These are phyloP conservation scores for Aplosporella prunicola DNA, from an alignment of 2,329 filamentous ascomycete genomes.

Conservation along the genomic window DNA sequence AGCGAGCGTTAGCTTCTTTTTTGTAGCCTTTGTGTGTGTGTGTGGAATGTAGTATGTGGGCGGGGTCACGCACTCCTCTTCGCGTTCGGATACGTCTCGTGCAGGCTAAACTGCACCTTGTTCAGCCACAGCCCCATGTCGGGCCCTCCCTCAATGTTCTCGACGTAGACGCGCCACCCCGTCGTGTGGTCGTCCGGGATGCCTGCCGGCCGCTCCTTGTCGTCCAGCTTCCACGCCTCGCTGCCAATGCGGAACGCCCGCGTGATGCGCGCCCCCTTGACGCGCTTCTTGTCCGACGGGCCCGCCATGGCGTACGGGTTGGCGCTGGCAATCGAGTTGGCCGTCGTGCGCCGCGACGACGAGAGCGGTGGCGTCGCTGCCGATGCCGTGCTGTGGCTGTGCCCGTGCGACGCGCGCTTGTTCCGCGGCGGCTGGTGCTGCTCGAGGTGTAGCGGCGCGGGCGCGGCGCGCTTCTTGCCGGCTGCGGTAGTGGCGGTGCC, in stretches of 20 bases:
- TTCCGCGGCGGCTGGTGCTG: constrained; percentile 1
- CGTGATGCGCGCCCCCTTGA: constrained; percentile 36
- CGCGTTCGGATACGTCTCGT: constrained; percentile 91
- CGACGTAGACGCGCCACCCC: constrained; percentile 91
- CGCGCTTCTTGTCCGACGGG: constrained; percentile 45
- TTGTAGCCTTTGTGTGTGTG: background rate
- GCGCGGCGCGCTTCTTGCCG: constrained; percentile 3
- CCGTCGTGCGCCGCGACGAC: constrained; percentile 11
- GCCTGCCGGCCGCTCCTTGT: constrained; percentile 50
- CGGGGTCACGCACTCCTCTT: constrained; percentile 53
- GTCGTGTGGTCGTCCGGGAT: constrained; percentile 89
- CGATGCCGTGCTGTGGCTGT: constrained; percentile 6
- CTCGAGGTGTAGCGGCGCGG: background rate
- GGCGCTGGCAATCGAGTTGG: constrained; percentile 9
- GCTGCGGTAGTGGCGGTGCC: background rate
- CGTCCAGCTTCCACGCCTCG: constrained; percentile 49
- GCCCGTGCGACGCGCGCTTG: constrained; percentile 4
- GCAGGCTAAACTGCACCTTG: constrained; percentile 95
- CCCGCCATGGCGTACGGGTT: constrained; percentile 39
- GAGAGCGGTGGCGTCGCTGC: constrained; percentile 5
- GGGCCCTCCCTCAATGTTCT: constrained; percentile 71
- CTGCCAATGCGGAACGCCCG: constrained; percentile 39
- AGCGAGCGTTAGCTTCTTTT: background rate
- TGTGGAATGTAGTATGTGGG: background rate
- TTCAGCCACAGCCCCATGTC: constrained; percentile 94